Base-by-base conservation (phyloP, 129 eudicot genomes). In the Flaveria robusta region DNA sequence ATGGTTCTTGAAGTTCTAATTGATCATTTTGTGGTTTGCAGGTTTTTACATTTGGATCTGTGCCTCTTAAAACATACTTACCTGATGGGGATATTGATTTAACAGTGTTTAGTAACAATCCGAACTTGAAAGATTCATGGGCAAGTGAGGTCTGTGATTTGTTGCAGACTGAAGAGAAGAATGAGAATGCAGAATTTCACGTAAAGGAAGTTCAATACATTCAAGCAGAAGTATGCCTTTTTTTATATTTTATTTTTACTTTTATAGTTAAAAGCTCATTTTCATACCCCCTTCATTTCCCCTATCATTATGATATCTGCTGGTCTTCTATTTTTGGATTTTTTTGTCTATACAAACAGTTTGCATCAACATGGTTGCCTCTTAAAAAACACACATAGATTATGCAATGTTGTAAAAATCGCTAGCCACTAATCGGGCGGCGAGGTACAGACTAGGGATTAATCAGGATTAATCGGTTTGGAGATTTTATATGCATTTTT, bases 51-150 rank as follows among this genome's bases (percentile, higher is more conserved):
- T 92, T 87, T 60, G 98, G 98, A 23, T 92, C 98, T 29, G 98
- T 89, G 26, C 98, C 98, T 54, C 85, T 92, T 77, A 92, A 92
- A 77, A 92, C 98, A 10, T 92, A 92, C 77, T 85, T 92, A 68
- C 96, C 98, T 23, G 96, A 92, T 86, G 98, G 96, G 55, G 98
- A 92, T 81, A 90, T 92, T 34, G 98, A 92, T 76, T 47, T 92
- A 77, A 87, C 93, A 42, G 87, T 91, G 64, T 89, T 92, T 71
- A 82, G 90, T 81, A 81, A 89, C 20, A 79, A 80, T 72, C 79
- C 84, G 73, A 73, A 55, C 29, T 81, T 87, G 71, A 92, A 87
- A 74, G 98, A 84, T 54, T 75, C 87, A 5, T 92, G 98, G 98
- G 93, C 98, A 71, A 81, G 50, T 75, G 86, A 84, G 77, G 93